A percentile compares a stretch with the other conserved stretches of the same genome.
phyloP scores from a whole-genome alignment of 2,329 filamentous ascomycete genomes.

The Peltaster fructicola region DNA sequence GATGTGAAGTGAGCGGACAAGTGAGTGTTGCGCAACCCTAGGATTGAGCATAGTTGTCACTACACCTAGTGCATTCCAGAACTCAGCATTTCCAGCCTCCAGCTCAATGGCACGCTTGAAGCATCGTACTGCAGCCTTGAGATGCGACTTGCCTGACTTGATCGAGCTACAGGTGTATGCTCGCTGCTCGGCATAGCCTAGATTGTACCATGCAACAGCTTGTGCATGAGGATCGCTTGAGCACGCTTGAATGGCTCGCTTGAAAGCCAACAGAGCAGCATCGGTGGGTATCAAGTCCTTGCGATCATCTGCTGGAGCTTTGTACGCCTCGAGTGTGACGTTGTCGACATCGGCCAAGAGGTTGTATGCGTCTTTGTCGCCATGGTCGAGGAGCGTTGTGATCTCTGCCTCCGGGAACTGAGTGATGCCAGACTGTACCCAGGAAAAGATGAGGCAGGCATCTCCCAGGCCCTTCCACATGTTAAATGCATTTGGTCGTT shows the following conservation, averaged over 20 bases:
- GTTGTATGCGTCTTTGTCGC: constrained; percentile 39
- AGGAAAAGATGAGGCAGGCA: constrained; percentile 69
- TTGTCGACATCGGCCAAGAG: constrained; percentile 54
- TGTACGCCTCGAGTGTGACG: constrained; percentile 16
- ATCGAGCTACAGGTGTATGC: constrained; percentile 49
- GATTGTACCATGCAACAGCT: constrained; percentile 91
- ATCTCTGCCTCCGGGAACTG: constrained; percentile 46
- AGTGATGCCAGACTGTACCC: constrained; percentile 48
- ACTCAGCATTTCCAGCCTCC: constrained; percentile 83
- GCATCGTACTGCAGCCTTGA: constrained; percentile 67
- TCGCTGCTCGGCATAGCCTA: constrained; percentile 83
- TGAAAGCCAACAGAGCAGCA: constrained; percentile 50
- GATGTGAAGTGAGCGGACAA: constrained; percentile 79
- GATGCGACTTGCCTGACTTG: constrained; percentile 46
- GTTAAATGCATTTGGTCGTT: constrained; percentile 62
- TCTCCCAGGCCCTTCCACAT: constrained; percentile 89
- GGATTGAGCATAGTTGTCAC: constrained; percentile 75
- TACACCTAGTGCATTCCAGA: constrained; percentile 92
- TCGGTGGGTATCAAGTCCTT: no score
- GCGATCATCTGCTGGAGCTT: not conserved
- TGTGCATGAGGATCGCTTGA: constrained; percentile 71
- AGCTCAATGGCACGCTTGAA: constrained; percentile 95
- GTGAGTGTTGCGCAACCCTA: constrained; percentile 78
- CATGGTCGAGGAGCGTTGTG: constrained; percentile 38
- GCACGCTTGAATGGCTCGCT: constrained; percentile 61